Evolutionary conservation across 768 basidiomycete species (phyloP), one percentile per base, ranked within the genome.

Genomic region (Lactifluus pinguis): DNA sequence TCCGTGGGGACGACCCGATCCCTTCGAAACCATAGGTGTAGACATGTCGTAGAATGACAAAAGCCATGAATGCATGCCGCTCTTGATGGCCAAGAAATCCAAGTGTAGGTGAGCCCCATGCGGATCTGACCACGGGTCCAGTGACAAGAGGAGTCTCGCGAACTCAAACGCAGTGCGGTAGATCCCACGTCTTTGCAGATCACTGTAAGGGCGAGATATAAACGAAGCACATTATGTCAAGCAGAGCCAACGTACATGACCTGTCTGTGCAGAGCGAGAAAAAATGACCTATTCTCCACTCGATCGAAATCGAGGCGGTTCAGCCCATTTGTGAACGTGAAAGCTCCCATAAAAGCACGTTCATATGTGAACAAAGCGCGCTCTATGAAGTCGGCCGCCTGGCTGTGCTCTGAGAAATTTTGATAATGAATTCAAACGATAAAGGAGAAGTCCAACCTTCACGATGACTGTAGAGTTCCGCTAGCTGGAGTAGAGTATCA

Each of bases 351-450:
- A 66, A 98, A 89, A 11, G 89, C 84, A 13, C 93, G 83, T 68
- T 98, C 95, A 63, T 95, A 97, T 0, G 93, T 85, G 74, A 95
- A 98, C 15, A 99, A 72, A 0, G 95, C 89, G n/a, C 94, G 83
- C 58, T 92, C 89, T n/a, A 93, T 83, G 67, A 84, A 92, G 62
- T 97, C 93, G 4, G 89, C 83, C 0, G 92, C 91, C 55, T 86
- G 83, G 41, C 86, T 79, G 67, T 93, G 83, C 69, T 97, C 93
- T 92, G 49, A 51, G 55, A 44, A 47, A 6, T 19, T 53, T 51
- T 36, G 55, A 59, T 25, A 57, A 13, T n/a, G 39, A 30, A n/a
- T 39, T 15, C 13, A 21, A 21, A 29, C 25, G 4, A 42, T 25
- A 19, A 48, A 41, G 48, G 39, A 44, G 21, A 6, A 9, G 3